Evolutionary conservation across 2,329 filamentous ascomycete genomes (phyloP).

Genomic region (Aspergillus ibericus): DNA sequence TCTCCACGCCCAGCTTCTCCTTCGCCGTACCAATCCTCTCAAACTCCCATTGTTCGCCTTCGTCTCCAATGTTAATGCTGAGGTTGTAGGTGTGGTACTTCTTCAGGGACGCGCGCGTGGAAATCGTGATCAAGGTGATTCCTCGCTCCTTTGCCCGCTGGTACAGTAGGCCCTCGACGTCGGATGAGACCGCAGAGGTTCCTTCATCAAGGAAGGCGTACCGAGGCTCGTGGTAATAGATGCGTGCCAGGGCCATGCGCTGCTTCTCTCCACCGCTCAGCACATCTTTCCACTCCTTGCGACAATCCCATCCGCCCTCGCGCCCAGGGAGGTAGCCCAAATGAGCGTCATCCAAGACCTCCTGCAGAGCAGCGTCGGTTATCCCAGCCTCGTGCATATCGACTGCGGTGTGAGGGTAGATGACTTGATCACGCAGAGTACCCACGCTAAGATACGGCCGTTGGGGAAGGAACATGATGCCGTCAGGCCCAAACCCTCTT

Average conservation of each 20-base stretch:
- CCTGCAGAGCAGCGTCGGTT: constrained; percentile 74
- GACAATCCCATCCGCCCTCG: constrained; percentile 94
- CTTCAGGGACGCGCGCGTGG: constrained; percentile 88
- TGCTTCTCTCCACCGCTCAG: constrained; percentile 98
- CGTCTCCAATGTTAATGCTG: constrained; percentile 74
- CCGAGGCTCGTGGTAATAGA: constrained; percentile 91
- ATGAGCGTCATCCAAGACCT: constrained; percentile 76
- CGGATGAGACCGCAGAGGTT: constrained; percentile 83
- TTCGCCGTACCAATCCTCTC: constrained; percentile 90
- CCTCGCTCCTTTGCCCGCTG: constrained; percentile 89
- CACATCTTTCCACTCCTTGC: constrained; percentile 98
- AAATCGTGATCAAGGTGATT: constrained; percentile 95
- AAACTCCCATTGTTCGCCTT: constrained; percentile 86
- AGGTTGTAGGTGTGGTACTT: constrained; percentile 95
- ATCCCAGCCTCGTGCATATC: constrained; percentile 85
- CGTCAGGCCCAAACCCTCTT: constrained; percentile 75
- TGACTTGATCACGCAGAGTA: constrained; percentile 92
- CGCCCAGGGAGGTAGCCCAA: constrained; percentile 87
- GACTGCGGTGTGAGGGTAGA: constrained; percentile 91
- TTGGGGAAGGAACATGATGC: constrained; percentile 98
- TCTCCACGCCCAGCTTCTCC: constrained; percentile 91
- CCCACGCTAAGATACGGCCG: constrained; percentile 89
- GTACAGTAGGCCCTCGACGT: constrained; percentile 92
- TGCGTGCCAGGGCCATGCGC: constrained; percentile 82
- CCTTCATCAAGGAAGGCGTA: constrained; percentile 96